Evolutionary conservation across 768 basidiomycete genomes (phyloP), one percentile per base, ranked within the genome.

Genomic region (Macrolepiota fuliginosa): DNA sequence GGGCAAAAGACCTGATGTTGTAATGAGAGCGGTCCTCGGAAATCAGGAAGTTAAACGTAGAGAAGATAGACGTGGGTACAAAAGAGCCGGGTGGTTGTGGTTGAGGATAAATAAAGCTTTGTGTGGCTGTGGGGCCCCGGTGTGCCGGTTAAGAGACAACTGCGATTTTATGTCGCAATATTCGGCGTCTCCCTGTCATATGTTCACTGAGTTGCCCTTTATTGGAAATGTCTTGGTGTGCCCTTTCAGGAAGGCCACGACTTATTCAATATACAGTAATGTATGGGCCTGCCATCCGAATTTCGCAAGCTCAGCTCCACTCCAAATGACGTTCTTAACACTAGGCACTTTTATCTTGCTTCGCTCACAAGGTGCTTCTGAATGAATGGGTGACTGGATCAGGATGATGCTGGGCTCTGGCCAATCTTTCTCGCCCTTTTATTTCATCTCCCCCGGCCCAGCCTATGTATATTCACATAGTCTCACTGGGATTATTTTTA

Each of bases 91-190:
- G 54, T 25, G 54, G 22, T 40, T 19, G 39, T 45, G 39, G 27
- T 56, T 56, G 36, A 35, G 36, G 25, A 56, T 45, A 56, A 56
- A 56, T 42, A 42, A 56, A 56, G 40, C 17, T 29, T 13, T 13
- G 17, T 10, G 42, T 17, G 54, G 54, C 37, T 25, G 37, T 40
- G 54, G 24, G 29, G 29, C 3, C 29, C 47, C 24, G 9, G 47
- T 24, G 22, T 5, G 47, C 13, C 12, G 47, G 47, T 54, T 36
- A 7, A 2, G 35, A 39, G 36, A 22, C 13, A 27, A n/a, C 17
- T 35, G 51, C 35, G 12, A 4, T 39, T 39, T 19, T 13, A 29
- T 19, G 36, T 53, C 29, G n/a, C 11, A 39, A 24, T 24, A 11
- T 10, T 6, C 22, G 22, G 53, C 22, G 47, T 24, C 22, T n/a